A percentile compares a stretch with the other conserved stretches of the same genome.
Evolutionary conservation across 306 rosid genomes (phyloP).

Genomic region (Psophocarpus tetragonolobus): DNA sequence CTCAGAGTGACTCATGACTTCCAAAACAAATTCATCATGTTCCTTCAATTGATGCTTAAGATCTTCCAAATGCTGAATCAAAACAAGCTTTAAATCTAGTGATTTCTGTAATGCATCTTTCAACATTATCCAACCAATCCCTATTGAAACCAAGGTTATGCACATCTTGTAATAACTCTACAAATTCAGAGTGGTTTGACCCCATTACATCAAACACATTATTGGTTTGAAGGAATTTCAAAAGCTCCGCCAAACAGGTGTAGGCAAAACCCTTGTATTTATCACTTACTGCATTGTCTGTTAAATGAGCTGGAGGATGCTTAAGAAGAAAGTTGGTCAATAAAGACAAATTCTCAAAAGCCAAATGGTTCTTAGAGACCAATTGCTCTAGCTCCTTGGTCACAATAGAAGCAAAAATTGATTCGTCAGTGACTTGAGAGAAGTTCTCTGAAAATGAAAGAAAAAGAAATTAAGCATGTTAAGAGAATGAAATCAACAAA

Average conservation of each 20-base stretch:
- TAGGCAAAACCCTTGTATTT: background rate
- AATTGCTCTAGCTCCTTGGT: background rate
- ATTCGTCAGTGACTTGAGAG: background rate
- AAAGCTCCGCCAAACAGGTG: background rate
- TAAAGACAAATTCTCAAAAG: background rate
- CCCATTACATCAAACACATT: conserved; percentile 10
- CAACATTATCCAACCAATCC: conserved; percentile 1
- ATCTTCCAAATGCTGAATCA: background rate
- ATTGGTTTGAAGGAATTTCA: conserved; percentile 17
- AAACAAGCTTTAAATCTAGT: background rate
- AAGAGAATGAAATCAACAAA: no score
- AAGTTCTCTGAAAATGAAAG: background rate
- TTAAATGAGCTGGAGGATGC: background rate
- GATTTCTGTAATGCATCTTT: background rate
- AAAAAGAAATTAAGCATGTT: background rate
- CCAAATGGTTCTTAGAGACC: background rate
- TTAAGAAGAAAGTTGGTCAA: background rate
- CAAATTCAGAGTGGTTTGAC: background rate
- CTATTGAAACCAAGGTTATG: background rate
- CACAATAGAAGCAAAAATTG: background rate
- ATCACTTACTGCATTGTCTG: background rate
- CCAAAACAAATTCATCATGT: background rate
- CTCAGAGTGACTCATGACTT: background rate
- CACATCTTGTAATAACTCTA: conserved; percentile 14
- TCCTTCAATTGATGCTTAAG: background rate